Percentiles rank a stretch among this genome's conserved stretches.
Evolutionary conservation across 768 basidiomycete genomes (phyloP).

Genomic region (Mycena leptocephala): DNA sequence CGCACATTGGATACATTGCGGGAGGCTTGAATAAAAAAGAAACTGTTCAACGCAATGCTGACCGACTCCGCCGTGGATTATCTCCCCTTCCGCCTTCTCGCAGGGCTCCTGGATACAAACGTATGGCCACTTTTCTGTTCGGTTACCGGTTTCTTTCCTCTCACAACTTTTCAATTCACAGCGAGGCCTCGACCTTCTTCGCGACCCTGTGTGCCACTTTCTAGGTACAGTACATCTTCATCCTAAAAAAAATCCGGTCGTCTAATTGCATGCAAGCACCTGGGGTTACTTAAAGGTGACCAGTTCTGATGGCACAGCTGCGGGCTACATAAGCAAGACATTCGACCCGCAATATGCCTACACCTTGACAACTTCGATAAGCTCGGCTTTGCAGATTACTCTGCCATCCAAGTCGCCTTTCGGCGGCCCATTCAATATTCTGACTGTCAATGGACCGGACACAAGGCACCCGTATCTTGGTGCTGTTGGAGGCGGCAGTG

Average conservation of each 20-base stretch:
- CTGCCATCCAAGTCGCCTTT: conserved; percentile 13
- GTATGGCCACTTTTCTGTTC: neutral
- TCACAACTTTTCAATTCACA: neutral
- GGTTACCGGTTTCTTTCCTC: neutral
- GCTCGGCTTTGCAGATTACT: neutral
- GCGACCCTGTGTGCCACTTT: conserved; percentile 4
- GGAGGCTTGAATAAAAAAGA: neutral
- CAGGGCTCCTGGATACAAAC: neutral
- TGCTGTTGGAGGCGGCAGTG: conserved; percentile 15
- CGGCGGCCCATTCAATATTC: conserved; percentile 1
- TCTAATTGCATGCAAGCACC: neutral
- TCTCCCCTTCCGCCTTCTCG: conserved; percentile 19
- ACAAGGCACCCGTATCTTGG: conserved; percentile 7
- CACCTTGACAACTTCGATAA: conserved; percentile 1
- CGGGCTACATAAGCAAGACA: conserved; percentile 6
- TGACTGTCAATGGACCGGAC: conserved; percentile 4
- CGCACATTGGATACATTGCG: neutral
- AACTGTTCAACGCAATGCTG: conserved; percentile 1
- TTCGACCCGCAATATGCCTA: conserved; percentile 19
- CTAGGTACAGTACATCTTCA: neutral
- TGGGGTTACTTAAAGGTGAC: neutral
- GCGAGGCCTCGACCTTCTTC: neutral
- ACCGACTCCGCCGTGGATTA: conserved; percentile 20
- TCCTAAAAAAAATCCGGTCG: neutral
- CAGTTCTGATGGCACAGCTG: neutral